Conservation (phyloP, 192 early-diverging fungal species). For the Ramicandelaber brevisporus region DNA sequence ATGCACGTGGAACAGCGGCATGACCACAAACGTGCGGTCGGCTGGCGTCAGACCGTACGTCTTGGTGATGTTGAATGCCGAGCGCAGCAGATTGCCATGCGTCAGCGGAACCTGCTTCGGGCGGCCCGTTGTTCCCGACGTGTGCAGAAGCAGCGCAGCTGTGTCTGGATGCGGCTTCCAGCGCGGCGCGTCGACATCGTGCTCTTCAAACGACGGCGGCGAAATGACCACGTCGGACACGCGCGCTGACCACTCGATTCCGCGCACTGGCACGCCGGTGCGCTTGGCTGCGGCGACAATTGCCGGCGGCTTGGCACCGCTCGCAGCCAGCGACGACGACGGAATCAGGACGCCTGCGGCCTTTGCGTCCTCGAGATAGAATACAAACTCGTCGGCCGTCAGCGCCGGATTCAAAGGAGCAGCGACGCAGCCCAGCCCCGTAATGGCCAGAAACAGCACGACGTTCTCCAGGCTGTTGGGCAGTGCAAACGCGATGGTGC, state of each 20-base stretch:
- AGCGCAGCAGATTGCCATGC: conserved; percentile 41
- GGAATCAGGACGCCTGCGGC: conserved; percentile 29
- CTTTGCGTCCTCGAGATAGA: conserved; percentile 47
- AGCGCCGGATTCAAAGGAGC: conserved; percentile 48
- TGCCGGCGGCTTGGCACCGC: conserved; percentile 29
- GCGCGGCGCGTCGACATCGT: conserved; percentile 4
- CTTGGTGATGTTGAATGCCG: conserved; percentile 43
- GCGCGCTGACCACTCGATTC: conserved; percentile 21
- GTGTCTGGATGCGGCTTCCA: conserved; percentile 19
- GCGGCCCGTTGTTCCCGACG: conserved; percentile 53
- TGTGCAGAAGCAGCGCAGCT: conserved; percentile 49
- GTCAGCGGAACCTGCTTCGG: conserved; percentile 63
- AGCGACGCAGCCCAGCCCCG: conserved; percentile 27
- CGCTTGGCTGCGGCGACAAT: conserved; percentile 21
- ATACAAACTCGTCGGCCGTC: conserved; percentile 39
- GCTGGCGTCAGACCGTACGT: conserved; percentile 29
- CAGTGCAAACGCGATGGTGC: conserved; percentile 23
- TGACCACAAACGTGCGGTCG: conserved; percentile 47
- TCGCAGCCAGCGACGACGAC: too few relatives aligned
- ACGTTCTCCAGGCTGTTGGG: conserved; percentile 44
- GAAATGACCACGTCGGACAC: conserved; percentile 5
- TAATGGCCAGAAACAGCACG: conserved; percentile 35
- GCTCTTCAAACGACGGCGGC: too few relatives aligned
- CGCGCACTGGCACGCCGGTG: conserved; percentile 24
- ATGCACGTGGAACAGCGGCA: conserved; percentile 75